Conservation (phyloP, 441 rosid species). For the Daphne laureola region DNA sequence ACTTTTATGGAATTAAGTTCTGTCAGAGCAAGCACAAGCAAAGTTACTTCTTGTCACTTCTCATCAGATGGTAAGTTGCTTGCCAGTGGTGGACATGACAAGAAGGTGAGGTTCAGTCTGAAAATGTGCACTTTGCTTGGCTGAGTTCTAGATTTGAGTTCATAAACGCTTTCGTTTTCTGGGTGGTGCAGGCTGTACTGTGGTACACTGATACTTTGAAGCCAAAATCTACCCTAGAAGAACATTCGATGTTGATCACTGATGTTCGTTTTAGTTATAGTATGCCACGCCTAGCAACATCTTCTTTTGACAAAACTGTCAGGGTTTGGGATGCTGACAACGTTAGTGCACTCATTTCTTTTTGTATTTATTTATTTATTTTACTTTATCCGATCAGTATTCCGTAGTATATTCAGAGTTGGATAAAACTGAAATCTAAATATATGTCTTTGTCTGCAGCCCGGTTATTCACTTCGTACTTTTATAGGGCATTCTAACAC, state of each 20-base stretch:
- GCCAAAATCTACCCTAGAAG: slow-evolving; percentile 70
- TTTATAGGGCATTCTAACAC: slow-evolving; percentile 70
- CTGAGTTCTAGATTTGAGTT: not conserved
- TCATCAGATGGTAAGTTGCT: slow-evolving; percentile 89
- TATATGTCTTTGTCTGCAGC: slow-evolving; percentile 43
- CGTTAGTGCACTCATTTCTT: slow-evolving; percentile 33
- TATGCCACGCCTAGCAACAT: slow-evolving; percentile 85
- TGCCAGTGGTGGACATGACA: slow-evolving; percentile 89
- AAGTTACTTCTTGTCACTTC: slow-evolving; percentile 82
- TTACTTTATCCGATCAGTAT: not conserved
- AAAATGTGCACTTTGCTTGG: not conserved
- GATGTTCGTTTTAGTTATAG: slow-evolving; percentile 91
- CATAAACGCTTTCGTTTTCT: slow-evolving; percentile 1
- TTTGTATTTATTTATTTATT: not conserved
- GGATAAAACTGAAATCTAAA: not conserved
- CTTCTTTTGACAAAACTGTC: slow-evolving; percentile 90
- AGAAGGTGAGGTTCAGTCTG: slow-evolving; percentile 42
- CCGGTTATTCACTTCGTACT: slow-evolving; percentile 62
- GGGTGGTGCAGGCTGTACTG: slow-evolving; percentile 60
- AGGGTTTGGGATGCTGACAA: slow-evolving; percentile 94
- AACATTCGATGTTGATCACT: slow-evolving; percentile 65
- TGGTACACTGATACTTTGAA: slow-evolving; percentile 66
- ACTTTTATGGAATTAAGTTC: slow-evolving; percentile 64
- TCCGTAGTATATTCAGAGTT: no score
- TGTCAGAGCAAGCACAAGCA: slow-evolving; percentile 56